Conservation (phyloP, 352 stramenopile species). For the Phytophthora chlamydospora region DNA sequence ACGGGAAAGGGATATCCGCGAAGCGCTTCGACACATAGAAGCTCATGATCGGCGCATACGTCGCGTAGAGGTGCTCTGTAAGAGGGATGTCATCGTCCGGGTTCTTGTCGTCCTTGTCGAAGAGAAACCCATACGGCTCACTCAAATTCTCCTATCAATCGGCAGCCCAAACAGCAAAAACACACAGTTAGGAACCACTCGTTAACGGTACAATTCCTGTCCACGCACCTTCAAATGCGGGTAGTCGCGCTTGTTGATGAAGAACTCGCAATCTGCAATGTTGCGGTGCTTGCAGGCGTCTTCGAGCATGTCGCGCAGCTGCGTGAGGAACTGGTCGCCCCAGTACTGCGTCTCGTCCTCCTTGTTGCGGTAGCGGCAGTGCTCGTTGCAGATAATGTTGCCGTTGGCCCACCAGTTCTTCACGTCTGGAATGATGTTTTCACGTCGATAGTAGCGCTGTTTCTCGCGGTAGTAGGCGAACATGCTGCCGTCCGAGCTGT, state of each 20-base stretch:
- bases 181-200: constrained; percentile 6
- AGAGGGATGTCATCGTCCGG: constrained; percentile 94
- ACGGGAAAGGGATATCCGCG: constrained; percentile 98
- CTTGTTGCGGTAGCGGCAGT: constrained; percentile 88
- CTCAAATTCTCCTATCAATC: constrained; percentile 87
- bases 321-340: constrained; percentile 97
- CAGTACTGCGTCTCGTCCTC: constrained; percentile 95
- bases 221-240: constrained; percentile 95
- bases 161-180: background rate
- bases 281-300: constrained; percentile 94
- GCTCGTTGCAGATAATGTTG: constrained; percentile 99
- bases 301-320: constrained; percentile 97
- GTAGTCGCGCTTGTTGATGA: constrained; percentile 99
- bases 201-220: background rate
- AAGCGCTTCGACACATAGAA: constrained; percentile 97
- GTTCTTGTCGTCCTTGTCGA: constrained; percentile 97
- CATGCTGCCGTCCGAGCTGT: constrained; percentile 89
- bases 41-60: constrained; percentile 97
- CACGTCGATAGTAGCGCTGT: constrained; percentile 71
- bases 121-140: constrained; percentile 99
- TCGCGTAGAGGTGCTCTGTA: constrained; percentile 87
- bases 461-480: constrained; percentile 94
- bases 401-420: constrained; percentile 99
- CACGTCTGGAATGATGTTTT: constrained; percentile 85
- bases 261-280: constrained; percentile 99